Conservation (phyloP, 192 early-diverging fungal genomes). For the Chytriomyces sp. region DNA sequence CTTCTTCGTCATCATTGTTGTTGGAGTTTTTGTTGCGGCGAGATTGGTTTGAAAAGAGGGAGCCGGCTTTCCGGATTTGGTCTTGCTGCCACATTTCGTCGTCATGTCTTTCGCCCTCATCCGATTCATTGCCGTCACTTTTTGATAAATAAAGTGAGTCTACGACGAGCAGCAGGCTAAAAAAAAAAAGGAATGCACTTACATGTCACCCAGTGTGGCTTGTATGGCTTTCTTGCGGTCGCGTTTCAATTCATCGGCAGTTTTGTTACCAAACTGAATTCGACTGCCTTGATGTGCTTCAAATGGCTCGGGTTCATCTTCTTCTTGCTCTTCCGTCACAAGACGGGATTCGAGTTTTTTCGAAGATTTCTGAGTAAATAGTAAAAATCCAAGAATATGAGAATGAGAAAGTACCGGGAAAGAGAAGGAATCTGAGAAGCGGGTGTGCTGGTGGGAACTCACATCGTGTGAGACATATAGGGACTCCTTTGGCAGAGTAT, state of each 20-base stretch:
- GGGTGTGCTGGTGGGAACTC: too few species aligned
- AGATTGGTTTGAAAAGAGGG: not conserved
- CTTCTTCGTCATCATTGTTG: not conserved
- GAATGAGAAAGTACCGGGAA: not conserved
- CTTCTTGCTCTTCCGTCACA: constrained; percentile 36
- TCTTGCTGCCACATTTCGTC: constrained; percentile 28
- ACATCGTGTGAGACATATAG: not conserved
- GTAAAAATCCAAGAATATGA: not conserved
- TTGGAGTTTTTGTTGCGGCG: not conserved
- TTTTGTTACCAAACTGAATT: constrained; percentile 33
- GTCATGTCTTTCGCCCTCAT: constrained; percentile 5
- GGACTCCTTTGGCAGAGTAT: not conserved
- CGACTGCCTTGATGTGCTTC: constrained; percentile 33
- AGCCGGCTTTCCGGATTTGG: constrained; percentile 20
- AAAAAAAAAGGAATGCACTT: not conserved
- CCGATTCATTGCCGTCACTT: constrained; percentile 5
- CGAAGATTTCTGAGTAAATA: not conserved
- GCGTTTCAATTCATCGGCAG: constrained; percentile 1
- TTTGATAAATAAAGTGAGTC: not conserved
- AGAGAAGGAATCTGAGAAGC: not conserved
- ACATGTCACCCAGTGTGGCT: constrained; percentile 15
- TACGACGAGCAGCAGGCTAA: not conserved
- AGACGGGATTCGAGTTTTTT: constrained; percentile 27
- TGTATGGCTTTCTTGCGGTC: constrained; percentile 33
- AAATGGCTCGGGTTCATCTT: constrained; percentile 29